phyloP scores from a whole-genome alignment of 805 yeast species.

The Yarrowia sp. region DNA sequence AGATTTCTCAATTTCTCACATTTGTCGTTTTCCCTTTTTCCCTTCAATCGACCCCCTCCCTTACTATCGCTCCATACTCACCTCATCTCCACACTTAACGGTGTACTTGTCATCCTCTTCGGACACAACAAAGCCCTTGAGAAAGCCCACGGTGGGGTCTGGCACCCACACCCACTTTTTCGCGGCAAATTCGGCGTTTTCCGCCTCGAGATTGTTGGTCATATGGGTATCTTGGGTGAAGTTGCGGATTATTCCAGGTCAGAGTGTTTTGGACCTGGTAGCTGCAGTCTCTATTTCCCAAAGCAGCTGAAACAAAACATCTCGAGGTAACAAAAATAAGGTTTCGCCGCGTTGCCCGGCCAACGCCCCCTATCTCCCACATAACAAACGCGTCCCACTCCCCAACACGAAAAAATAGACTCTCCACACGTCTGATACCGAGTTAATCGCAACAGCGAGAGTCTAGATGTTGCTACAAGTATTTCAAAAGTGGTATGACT shows the following conservation, averaged over 20 bases:
- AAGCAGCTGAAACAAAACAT: slow-evolving; percentile 31
- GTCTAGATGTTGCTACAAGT: not conserved
- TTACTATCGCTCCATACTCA: slow-evolving; percentile 1
- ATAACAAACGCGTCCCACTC: not conserved
- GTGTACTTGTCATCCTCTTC: slow-evolving; percentile 52
- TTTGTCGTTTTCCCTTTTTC: too few species aligned
- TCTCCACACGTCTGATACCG: not conserved
- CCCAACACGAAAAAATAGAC: not conserved
- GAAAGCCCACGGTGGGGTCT: slow-evolving; percentile 62
- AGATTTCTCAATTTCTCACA: too few species aligned
- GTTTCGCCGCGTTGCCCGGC: slow-evolving; percentile 6
- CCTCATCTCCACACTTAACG: slow-evolving; percentile 54
- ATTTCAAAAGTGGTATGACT: not conserved
- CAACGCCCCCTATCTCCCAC: not conserved
- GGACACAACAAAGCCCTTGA: slow-evolving; percentile 64
- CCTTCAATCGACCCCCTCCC: too few species aligned
- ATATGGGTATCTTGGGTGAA: not conserved
- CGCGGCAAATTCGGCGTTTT: slow-evolving; percentile 46
- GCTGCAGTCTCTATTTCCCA: slow-evolving; percentile 11
- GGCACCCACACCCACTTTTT: slow-evolving; percentile 83
- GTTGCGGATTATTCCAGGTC: slow-evolving; percentile 3
- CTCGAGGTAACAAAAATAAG: not conserved
- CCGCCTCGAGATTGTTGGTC: slow-evolving; percentile 40
- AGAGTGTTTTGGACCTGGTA: not conserved
- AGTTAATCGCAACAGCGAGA: not conserved